phyloP scores from a whole-genome alignment of 495 filamentous ascomycete species.

The Hypoxylon trugodes region DNA sequence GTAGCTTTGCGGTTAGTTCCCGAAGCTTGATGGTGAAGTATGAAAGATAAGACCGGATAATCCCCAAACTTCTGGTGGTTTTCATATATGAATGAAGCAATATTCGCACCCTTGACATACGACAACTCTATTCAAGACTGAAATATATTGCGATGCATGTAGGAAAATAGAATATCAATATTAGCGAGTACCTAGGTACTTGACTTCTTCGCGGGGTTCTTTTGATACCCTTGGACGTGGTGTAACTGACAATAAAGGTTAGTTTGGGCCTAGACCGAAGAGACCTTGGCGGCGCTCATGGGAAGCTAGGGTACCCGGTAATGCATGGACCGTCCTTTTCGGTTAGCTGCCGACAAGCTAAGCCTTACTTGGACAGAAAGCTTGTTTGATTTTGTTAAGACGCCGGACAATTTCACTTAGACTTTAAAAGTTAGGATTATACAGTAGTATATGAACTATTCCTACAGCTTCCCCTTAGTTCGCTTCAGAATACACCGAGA shows the following conservation, averaged over 20 bases:
- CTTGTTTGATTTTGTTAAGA: constrained; percentile 11
- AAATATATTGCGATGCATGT: no score
- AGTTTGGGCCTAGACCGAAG: constrained; percentile 21
- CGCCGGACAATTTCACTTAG: background rate
- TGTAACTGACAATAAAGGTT: background rate
- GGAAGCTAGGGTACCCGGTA: constrained; percentile 15
- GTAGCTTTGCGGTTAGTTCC: no score
- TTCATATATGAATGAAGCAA: no score
- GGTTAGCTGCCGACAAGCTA: constrained; percentile 29
- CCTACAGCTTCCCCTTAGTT: background rate
- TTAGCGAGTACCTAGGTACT: no score
- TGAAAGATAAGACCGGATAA: no score
- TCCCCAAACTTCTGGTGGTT: no score
- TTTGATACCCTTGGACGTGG: no score
- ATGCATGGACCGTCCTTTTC: constrained; percentile 20
- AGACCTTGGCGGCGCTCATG: background rate
- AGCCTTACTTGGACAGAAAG: constrained; percentile 29
- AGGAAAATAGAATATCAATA: no score
- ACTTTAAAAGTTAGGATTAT: background rate
- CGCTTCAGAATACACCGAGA: background rate
- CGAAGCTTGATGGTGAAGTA: no score
- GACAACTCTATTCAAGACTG: no score
- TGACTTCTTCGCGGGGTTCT: no score
- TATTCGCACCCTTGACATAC: no score
- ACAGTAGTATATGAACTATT: background rate